phyloP scores from a whole-genome alignment of 2,329 filamentous ascomycete genomes.

The Neopestalotiopsis clavispora region DNA sequence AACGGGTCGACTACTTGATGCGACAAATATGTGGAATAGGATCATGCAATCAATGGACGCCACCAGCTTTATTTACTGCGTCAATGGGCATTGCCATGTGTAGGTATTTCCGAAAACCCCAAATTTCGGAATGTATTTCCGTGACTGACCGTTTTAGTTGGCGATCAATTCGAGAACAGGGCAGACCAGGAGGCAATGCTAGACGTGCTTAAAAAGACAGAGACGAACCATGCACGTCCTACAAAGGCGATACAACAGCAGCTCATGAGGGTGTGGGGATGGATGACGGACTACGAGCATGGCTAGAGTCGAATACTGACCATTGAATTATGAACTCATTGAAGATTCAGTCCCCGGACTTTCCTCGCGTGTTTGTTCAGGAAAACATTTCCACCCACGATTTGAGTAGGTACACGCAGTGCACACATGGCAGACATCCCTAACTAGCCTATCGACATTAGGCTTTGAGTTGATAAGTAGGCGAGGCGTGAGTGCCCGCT shows the following conservation, averaged over 20 bases:
- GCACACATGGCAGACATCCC: neutral
- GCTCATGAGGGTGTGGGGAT: conserved; percentile 55
- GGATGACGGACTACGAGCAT: conserved; percentile 35
- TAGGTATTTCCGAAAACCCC: conserved; percentile 34
- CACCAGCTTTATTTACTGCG: conserved; percentile 60
- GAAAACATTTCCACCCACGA: neutral
- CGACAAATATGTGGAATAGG: conserved; percentile 63
- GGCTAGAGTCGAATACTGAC: conserved; percentile 10
- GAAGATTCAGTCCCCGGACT: neutral
- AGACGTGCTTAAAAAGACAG: conserved; percentile 50
- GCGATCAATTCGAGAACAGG: conserved; percentile 52
- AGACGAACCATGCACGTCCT: conserved; percentile 57
- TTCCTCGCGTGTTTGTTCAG: neutral
- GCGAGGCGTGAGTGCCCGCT: neutral
- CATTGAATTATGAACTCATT: conserved; percentile 1
- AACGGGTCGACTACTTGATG: conserved; percentile 51
- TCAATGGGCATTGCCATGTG: conserved; percentile 61
- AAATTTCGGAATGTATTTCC: neutral
- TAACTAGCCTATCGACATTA: neutral
- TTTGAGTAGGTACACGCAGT: neutral
- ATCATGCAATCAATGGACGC: conserved; percentile 57
- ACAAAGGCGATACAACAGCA: conserved; percentile 52
- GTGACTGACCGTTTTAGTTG: conserved; percentile 35
- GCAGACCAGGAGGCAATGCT: conserved; percentile 54
- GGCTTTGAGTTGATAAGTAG: neutral